These are phyloP conservation scores for Lojkania enalia DNA, from an alignment of 2,329 filamentous ascomycete genomes.

Conservation along the genomic window DNA sequence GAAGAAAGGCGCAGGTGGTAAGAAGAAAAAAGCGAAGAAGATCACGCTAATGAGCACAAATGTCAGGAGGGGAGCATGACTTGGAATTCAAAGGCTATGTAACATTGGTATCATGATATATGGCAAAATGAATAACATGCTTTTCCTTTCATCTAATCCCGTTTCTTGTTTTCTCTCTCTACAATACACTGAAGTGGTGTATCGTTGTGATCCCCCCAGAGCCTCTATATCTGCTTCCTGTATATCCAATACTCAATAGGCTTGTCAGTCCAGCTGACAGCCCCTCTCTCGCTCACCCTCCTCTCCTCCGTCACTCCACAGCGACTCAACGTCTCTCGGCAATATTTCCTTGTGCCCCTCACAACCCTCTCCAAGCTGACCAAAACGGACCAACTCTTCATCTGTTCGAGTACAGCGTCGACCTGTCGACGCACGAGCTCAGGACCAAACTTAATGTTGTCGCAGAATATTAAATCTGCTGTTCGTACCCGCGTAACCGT, in stretches of 20 bases:
- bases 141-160: not conserved
- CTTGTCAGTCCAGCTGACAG: not conserved
- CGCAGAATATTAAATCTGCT: not conserved
- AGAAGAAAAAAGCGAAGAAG: conserved; percentile 69
- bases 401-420: conserved; percentile 1
- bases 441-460: not conserved
- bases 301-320: conserved; percentile 1
- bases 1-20: conserved; percentile 48
- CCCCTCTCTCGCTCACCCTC: conserved; percentile 1
- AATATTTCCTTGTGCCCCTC: not conserved
- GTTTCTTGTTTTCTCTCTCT: not conserved
- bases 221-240: no score
- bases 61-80: conserved; percentile 58
- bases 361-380: conserved; percentile 5
- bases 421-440: not conserved
- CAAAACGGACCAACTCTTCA: conserved; percentile 3
- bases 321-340: not conserved
- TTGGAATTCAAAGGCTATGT: not conserved
- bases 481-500: not conserved
- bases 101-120: conserved; percentile 2
- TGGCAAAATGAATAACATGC: conserved; percentile 1
- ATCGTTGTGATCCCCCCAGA: no score
- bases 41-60: conserved; percentile 71
- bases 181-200: no score
- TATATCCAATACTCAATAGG: conserved; percentile 1